Evolutionary conservation across 257 asterid genomes (phyloP), one percentile per base, ranked within the genome.

Genomic region (Cruciata laevipes): DNA sequence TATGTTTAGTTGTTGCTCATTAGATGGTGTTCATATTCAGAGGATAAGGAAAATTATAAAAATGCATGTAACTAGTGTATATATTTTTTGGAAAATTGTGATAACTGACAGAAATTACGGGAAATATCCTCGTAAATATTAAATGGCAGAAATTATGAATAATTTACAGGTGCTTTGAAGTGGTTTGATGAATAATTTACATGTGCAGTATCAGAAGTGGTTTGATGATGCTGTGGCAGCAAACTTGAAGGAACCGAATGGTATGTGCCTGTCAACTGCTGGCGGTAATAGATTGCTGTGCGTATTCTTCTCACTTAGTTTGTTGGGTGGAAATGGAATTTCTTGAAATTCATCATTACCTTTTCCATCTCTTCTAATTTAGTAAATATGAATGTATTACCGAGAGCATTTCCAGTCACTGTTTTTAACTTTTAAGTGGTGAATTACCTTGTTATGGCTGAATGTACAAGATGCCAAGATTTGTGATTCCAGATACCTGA

Each of bases 141-240:
- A 55, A 75, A 73, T 56, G 69, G 61, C 44, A 37, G 24, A n/a
- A 62, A 62, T 61, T 69, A 32, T 63, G 63, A 75, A 73, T 51
- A 66, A 70, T 60, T n/a, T n/a, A n/a, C n/a, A n/a, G n/a, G n/a
- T n/a, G n/a, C n/a, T n/a, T n/a, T 53, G 42, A 37, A 11, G 42
- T 37, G n/a, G n/a, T n/a, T n/a, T n/a, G n/a, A n/a, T n/a, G n/a
- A n/a, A n/a, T n/a, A n/a, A n/a, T n/a, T 42, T 30, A 61, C 66
- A 63, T 70, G 55, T 80, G 76, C 78, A 93, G 99, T 93, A 90
- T 81, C 95, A 86, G 61, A 90, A 82, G 76, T 93, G 99, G 99
- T 93, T 93, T 74, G 96, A 90, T 78, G 99, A 90, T 85, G 97
- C 92, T 71, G 51, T 93, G 79, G 87, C 89, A 1, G 85, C 97